A percentile compares a stretch with the other conserved stretches of the same genome.
Evolutionary conservation across 2,329 filamentous ascomycete genomes (phyloP).

Genomic region (Epicoccum sorghinum): DNA sequence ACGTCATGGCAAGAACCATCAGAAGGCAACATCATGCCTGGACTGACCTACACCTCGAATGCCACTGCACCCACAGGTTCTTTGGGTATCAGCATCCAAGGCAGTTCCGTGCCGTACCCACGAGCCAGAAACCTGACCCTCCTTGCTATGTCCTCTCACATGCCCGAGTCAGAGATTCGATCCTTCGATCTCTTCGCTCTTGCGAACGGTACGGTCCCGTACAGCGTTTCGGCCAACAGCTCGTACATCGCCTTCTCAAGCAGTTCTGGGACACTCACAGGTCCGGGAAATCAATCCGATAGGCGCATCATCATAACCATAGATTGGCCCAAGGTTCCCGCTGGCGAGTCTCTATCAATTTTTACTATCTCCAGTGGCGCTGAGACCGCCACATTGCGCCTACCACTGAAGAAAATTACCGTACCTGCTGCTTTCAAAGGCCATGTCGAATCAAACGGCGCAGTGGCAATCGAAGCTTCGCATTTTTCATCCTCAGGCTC

Average conservation of each 20-base stretch:
- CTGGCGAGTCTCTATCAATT: constrained; percentile 6
- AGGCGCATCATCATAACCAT: constrained; percentile 13
- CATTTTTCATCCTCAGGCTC: constrained; percentile 7
- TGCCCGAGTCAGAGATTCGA: constrained; percentile 6
- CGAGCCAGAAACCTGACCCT: constrained; percentile 53
- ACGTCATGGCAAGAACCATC: constrained; percentile 17
- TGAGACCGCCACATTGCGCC: constrained; percentile 8
- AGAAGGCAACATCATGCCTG: constrained; percentile 2
- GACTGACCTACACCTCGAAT: constrained; percentile 49
- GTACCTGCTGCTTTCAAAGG: constrained; percentile 19
- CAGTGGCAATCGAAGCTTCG: constrained; percentile 8
- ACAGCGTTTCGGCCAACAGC: constrained; percentile 7
- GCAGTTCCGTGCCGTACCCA: constrained; percentile 65
- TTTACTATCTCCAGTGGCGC: constrained; percentile 14
- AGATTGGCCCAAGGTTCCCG: constrained; percentile 14
- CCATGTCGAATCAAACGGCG: constrained; percentile 20
- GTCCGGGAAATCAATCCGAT: constrained; percentile 15
- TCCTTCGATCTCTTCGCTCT: constrained; percentile 20
- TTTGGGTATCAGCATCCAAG: constrained; percentile 66
- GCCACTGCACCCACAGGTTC: constrained; percentile 32
- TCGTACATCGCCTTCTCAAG: constrained; percentile 16
- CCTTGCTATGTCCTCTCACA: constrained; percentile 16
- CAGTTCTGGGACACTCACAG: constrained; percentile 8
- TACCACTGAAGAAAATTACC: constrained; percentile 13
- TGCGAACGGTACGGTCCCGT: constrained; percentile 7